Evolutionary conservation across 106 monocot species (phyloP), one percentile per base, ranked within the genome.

Genomic region (Hemerocallis citrina): DNA sequence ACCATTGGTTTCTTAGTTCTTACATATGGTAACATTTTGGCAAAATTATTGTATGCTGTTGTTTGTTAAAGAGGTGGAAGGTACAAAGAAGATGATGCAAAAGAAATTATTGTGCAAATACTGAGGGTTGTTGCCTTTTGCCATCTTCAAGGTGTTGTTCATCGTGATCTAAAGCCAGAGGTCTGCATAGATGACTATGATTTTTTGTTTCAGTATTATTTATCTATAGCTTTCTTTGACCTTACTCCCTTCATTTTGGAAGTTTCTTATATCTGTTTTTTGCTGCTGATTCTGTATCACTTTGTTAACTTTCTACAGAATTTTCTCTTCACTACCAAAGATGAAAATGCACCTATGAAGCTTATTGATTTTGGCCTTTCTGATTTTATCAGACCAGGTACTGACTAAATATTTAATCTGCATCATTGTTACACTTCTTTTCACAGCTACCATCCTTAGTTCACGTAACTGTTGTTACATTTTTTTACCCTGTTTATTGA

Each of bases 131-230:
- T 86, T 66, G 69, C 89, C 41, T 95, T 86, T 64, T 95, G 94
- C 68, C 94, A 95, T 76, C 83, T 95, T 65, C 95, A 95, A 66
- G 95, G 95, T 46, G 95, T 95, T 69, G 86, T 95, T 19, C 95
- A 95, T 81, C 95, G 95, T 69, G 95, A 95, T 77, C 54, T 95
- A 39, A 95, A 95, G 64, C 95, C 95, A 24, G 95, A 90, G 95
- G 95, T 95, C 31, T 68, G 80, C 30, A 1, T 30, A 42, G 7
- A 0, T 9, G 4, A 0, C 21, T 38, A 5, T 38, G 7, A n/a
- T n/a, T n/a, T n/a, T n/a, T n/a, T n/a, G n/a, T n/a, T n/a, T n/a
- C n/a, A n/a, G n/a, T n/a, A n/a, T n/a, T n/a, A n/a, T n/a, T n/a
- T n/a, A n/a, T n/a, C n/a, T n/a, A n/a, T n/a, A n/a, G n/a, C n/a